Evolutionary conservation across 2,329 filamentous ascomycete genomes (phyloP), one percentile per base, ranked within the genome.

Genomic region (Helminthosporium solani): DNA sequence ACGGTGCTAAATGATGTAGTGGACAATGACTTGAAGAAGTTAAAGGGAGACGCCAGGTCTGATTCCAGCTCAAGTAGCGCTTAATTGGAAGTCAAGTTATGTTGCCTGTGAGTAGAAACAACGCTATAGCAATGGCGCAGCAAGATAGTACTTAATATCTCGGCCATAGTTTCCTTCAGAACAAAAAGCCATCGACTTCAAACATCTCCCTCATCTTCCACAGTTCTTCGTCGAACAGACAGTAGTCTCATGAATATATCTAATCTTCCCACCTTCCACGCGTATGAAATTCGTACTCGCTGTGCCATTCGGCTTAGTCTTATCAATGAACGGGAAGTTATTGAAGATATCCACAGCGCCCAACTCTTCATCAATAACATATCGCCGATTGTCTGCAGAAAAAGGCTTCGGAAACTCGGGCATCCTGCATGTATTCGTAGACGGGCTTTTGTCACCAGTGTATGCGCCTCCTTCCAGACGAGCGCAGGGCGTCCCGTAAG

Each of bases 291-390:
- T 61, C 5, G 38, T 57, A 35, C 53, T 57, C 9, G 45, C n/a
- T n/a, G 57, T 62, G 2, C 56, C 57, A 31, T 63, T 47, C 14
- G 58, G 58, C 47, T 48, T 61, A 18, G 43, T 49, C 43, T 36
- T 46, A 44, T 64, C 60, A 36, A 63, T 58, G 38, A 63, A 63
- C 19, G 60, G 60, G 35, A 63, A 63, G 33, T 63, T 53, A 38
- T 61, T 56, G 19, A 63, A 54, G 12, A 63, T 54, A 19, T 40
- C 54, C 34, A 63, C 38, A 2, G 37, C 57, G 2, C 60, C 60
- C 9, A 54, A 2, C 33, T 53, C 57, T 44, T 61, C 56, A 33
- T 63, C 60, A 19, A 63, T 53, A 9, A 62, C 50, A 44, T 64
- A 64, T 1, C 56, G 37, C 1, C 60, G 38, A 12, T 62, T 62